Evolutionary conservation across 345 rosid genomes (phyloP), one percentile per base, ranked within the genome.

Genomic region (Luvunga scandens): DNA sequence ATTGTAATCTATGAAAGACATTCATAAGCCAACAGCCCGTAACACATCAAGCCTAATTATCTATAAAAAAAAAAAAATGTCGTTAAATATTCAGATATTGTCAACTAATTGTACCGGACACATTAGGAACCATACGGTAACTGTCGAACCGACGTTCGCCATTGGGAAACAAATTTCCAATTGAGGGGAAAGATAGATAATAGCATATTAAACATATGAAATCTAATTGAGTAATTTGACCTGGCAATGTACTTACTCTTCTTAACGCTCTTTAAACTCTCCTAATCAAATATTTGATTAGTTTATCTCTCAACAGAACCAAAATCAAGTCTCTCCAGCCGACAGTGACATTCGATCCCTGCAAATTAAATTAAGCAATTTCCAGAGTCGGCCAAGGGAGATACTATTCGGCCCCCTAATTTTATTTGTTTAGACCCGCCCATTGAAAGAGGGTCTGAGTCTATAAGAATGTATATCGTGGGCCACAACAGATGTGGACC

Each of bases 261-360:
- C 5, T 21, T 27, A 12, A 1, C 33, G 16, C 16, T 12, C 19
- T 27, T 19, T 7, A 39, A 39, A 9, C 6, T 68, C 56, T 50
- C 21, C 56, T 6, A 50, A 4, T 50, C 56, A 50, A 50, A 4
- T 50, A 50, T 16, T 0, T 2, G 13, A 42, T 42, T 42, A 42
- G 48, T 42, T 10, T 42, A 2, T 42, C 48, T 42, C 48, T 10
- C 48, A 10, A 42, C 9, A 38, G 2, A 39, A 39, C 9, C 9
- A 36, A 39, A 10, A 42, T 2, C 13, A 10, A 2, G 0, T 10
- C 14, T 21, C n/a, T 2, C 10, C n/a, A 0, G 9, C 0, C 7
- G 24, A 21, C 5, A 21, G 60, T 21, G 4, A 55, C 8, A 55
- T 55, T 55, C 59, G 0, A 0, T 5, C 60, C 21, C 9, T 56